Evolutionary conservation across 2,329 filamentous ascomycete species (phyloP).

Genomic region (Arthrobotrys entomopaga): DNA sequence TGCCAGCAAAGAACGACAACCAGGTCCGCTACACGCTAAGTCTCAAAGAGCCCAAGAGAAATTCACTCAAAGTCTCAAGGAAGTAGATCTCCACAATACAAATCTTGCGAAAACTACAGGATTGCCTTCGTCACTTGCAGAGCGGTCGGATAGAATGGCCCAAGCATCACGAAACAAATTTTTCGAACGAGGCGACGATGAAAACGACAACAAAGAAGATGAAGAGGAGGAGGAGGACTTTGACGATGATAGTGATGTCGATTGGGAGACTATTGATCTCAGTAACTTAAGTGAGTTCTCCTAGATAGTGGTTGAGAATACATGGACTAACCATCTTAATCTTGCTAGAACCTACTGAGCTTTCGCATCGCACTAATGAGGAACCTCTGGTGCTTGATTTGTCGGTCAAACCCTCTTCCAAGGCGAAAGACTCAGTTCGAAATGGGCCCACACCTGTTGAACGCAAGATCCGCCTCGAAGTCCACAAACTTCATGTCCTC

Average conservation of each 20-base stretch:
- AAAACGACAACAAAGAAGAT: conserved; percentile 36
- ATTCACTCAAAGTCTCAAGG: no score
- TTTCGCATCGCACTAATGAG: not conserved
- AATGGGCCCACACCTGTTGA: conserved; percentile 69
- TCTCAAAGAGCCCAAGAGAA: no score
- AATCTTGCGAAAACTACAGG: no score
- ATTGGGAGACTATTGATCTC: conserved; percentile 72
- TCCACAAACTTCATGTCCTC: conserved; percentile 88
- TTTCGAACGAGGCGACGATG: not conserved
- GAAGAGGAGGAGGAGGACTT: conserved; percentile 60
- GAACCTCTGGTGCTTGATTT: conserved; percentile 38
- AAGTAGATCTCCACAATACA: no score
- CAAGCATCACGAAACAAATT: no score
- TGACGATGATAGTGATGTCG: conserved; percentile 67
- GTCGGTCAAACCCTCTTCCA: conserved; percentile 6
- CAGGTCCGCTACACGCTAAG: no score
- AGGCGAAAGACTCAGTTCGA: conserved; percentile 59
- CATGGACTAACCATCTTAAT: no score
- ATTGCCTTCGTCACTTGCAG: no score
- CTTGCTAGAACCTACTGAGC: no score
- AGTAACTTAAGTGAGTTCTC: conserved; percentile 60
- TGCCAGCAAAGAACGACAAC: no score
- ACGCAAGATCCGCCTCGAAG: conserved; percentile 72
- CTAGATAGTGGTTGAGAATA: conserved; percentile 58
- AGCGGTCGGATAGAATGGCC: no score